Evolutionary conservation across 2,329 filamentous ascomycete species (phyloP), one percentile per base, ranked within the genome.

Genomic region (Phialophora chinensis): DNA sequence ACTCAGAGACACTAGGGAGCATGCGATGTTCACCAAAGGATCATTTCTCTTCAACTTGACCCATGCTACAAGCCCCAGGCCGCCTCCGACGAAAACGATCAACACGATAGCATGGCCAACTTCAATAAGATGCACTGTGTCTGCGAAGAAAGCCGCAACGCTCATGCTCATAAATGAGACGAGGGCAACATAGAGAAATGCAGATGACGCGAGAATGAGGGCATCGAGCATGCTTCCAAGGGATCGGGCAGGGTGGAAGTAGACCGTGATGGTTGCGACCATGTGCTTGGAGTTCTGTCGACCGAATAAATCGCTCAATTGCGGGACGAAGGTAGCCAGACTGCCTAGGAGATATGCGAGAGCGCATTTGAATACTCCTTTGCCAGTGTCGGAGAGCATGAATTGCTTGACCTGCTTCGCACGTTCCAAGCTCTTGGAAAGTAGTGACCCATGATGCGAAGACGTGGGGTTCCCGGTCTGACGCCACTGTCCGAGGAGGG

Each of bases 241-340:
- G 20, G 92, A 92, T 65, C 94, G 85, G 5, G 92, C 91, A 4
- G 94, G 93, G 77, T 97, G 93, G 74, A 97, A 98, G 75, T 97
- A 98, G 11, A 97, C 93, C 0, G 92, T 96, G 65, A 97, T 88
- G 1, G 94, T 97, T 35, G 93, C 93, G 60, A 97, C 92, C 75
- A 97, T 89, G 78, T 97, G 94, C 76, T 97, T 97, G 59, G 92
- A 92, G 79, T 97, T 93, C 75, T 93, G 90, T 69, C 89, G 85
- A 11, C 94, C 94, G 17, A 97, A 82, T 64, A 93, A 86, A 7
- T 84, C 81, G 17, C 92, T 89, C 63, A 97, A 83, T 2, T 86
- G 85, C 2, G 89, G 86, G 69, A 92, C 88, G 73, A 97, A 95
- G 0, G 93, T 97, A 42, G 90, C 92, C 77, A 96, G 82, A 72